Evolutionary conservation across 2,329 filamentous ascomycete genomes (phyloP), one percentile per base, ranked within the genome.

Genomic region (Venturiaceae sp.): DNA sequence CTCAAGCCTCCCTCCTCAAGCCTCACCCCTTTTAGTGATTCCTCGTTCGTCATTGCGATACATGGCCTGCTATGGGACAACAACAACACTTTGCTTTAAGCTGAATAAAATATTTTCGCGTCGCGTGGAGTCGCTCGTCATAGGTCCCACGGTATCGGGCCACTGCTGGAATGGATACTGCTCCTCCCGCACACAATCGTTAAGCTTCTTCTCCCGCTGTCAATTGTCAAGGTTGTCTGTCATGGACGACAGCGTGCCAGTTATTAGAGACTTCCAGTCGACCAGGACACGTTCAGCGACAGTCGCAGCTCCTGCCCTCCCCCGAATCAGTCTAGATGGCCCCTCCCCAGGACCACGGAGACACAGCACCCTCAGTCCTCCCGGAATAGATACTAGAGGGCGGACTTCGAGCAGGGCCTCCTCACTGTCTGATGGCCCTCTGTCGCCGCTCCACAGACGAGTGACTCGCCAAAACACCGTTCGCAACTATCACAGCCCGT

Each of bases 391-490:
- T n/a, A 30, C 44, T 16, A 50, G 44, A 16, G 23, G 23, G n/a
- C 28, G 44, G 19, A 3, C 5, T 30, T 13, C 6, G 11, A 50
- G 44, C 44, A 26, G 8, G 21, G 23, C 44, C 19, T 50, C 44
- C 16, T 50, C 44, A 6, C 7, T 26, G 4, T 50, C 44, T 8
- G 44, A n/a, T n/a, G n/a, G n/a, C n/a, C n/a, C n/a, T n/a, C n/a
- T n/a, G n/a, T n/a, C n/a, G 9, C 30, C 44, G 19, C 32, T 53
- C 5, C 52, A 37, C 19, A 53, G 71, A 14, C 68, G 72, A n/a
- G 67, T 70, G 3, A 71, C 71, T 0, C 72, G 76, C 36, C 71
- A 73, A 21, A 75, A 77, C 57, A 79, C 76, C 0, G 70, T 79
- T 11, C 72, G 71, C 59, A 72, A 74, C 26, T 78, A 76, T 61